phyloP scores from a whole-genome alignment of 441 rosid genomes.

The Kokia cookei region DNA sequence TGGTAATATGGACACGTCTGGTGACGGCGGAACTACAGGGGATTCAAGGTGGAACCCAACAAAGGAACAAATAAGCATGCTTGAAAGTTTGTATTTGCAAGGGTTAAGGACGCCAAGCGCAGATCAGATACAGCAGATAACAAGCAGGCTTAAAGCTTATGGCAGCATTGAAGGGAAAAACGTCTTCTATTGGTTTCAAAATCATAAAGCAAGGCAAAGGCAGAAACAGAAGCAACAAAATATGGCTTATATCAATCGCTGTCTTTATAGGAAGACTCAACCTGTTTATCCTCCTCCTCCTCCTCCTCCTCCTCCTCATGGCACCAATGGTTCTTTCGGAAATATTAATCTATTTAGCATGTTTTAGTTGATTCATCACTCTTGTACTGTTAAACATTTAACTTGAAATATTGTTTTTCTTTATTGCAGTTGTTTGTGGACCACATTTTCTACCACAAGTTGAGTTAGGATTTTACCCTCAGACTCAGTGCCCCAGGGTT shows the following conservation, averaged over 20 bases:
- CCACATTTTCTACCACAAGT: constrained; percentile 10
- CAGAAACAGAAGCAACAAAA: constrained; percentile 84
- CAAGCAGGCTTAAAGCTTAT: constrained; percentile 52
- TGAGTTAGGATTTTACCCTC: constrained; percentile 32
- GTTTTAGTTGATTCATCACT: not conserved
- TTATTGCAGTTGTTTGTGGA: not conserved
- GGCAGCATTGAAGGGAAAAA: constrained; percentile 94
- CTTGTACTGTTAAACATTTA: too few species aligned
- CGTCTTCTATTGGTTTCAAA: constrained; percentile 96
- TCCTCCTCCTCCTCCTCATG: constrained; percentile 28
- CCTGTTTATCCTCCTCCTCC: constrained; percentile 21
- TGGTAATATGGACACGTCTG: constrained; percentile 9
- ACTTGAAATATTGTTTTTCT: not conserved
- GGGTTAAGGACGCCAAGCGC: constrained; percentile 85
- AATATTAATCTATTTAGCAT: not conserved
- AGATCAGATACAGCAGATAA: constrained; percentile 86
- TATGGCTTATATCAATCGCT: constrained; percentile 49
- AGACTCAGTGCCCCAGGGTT: constrained; percentile 19
- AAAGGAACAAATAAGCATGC: constrained; percentile 67
- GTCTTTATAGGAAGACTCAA: constrained; percentile 28
- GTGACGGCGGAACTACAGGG: constrained; percentile 21
- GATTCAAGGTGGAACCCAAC: constrained; percentile 90
- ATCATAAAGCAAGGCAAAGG: constrained; percentile 89
- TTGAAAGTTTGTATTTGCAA: constrained; percentile 63
- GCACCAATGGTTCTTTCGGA: constrained; percentile 39